A percentile compares a stretch with the other conserved stretches of the same genome.
Conservation (phyloP, 306 rosid species). For the Lathyrus tuberosus region DNA sequence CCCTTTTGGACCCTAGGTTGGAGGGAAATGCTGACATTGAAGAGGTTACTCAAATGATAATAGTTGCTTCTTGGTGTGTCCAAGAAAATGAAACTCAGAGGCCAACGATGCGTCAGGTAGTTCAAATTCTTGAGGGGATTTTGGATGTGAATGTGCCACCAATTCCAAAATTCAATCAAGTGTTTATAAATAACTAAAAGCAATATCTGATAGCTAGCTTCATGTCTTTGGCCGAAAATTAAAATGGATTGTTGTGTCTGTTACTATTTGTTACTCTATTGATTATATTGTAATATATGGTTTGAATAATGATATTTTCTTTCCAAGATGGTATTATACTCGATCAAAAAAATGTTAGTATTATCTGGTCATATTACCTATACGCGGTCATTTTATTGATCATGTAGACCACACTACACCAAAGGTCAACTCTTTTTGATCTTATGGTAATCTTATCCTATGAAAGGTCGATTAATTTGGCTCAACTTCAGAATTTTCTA, state of each 20-base stretch:
- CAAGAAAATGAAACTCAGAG: constrained; percentile 56
- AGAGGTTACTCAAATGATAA: constrained; percentile 43
- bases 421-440: too few relatives aligned
- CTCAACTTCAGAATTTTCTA: too few relatives aligned
- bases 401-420: too few relatives aligned
- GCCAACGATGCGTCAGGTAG: constrained; percentile 56
- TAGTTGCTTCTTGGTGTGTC: constrained; percentile 61
- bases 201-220: constrained; percentile 26
- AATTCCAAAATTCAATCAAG: constrained; percentile 40
- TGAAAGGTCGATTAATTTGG: too few relatives aligned
- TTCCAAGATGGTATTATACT: constrained; percentile 8
- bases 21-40: constrained; percentile 45
- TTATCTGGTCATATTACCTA: too few relatives aligned
- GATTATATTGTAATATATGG: constrained; percentile 1
- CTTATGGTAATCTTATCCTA: too few relatives aligned
- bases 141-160: constrained; percentile 43
- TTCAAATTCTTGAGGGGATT: constrained; percentile 57
- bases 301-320: constrained; percentile 21
- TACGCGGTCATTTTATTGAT: too few relatives aligned
- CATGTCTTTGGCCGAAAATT: constrained; percentile 32
- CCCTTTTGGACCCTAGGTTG: constrained; percentile 44
- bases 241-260: not conserved
- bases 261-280: constrained; percentile 15
- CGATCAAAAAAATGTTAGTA: not conserved
- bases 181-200: constrained; percentile 40